Evolutionary conservation across 139 green algal species (phyloP).

Genomic region (Diplosphaera chodatii): DNA sequence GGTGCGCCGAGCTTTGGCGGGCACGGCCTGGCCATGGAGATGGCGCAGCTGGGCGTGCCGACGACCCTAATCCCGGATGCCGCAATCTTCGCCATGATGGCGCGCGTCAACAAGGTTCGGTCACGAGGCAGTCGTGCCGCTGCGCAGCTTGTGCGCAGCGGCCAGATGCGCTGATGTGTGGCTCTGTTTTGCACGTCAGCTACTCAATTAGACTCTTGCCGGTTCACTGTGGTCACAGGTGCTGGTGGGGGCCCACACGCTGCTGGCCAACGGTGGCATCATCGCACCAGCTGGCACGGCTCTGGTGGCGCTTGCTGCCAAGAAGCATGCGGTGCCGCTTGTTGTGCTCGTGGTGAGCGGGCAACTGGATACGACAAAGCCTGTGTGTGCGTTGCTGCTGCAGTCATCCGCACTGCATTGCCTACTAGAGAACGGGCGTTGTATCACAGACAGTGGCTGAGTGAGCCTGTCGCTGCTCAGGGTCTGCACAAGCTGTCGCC

Average conservation of each 20-base stretch:
- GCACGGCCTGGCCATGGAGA: slow-evolving; percentile 71
- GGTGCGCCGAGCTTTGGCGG: slow-evolving; percentile 78
- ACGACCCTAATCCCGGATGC: slow-evolving; percentile 85
- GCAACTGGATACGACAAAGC: too few species aligned
- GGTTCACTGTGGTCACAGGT: too few species aligned
- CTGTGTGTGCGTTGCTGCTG: too few species aligned
- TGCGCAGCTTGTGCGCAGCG: too few species aligned
- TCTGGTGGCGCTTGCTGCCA: slow-evolving; percentile 80
- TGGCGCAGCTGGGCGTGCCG: slow-evolving; percentile 72
- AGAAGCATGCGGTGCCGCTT: slow-evolving; percentile 82
- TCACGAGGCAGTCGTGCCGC: too few species aligned
- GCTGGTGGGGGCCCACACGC: slow-evolving; percentile 76
- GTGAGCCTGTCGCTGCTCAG: too few species aligned
- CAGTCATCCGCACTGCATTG: too few species aligned
- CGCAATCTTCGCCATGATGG: slow-evolving; percentile 96
- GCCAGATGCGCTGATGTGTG: too few species aligned
- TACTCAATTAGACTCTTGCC: too few species aligned
- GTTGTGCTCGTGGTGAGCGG: slow-evolving; percentile 78
- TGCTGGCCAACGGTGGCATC: slow-evolving; percentile 93
- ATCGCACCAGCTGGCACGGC: slow-evolving; percentile 72
- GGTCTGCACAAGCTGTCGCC: slow-evolving; percentile 92
- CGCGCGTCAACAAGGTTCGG: slow-evolving; percentile 86
- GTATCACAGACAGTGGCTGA: too few species aligned
- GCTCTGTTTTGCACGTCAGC: too few species aligned
- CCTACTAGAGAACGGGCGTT: too few species aligned